Evolutionary conservation across 495 filamentous ascomycete species (phyloP), one percentile per base, ranked within the genome.

Genomic region (Trichoderma virens): DNA sequence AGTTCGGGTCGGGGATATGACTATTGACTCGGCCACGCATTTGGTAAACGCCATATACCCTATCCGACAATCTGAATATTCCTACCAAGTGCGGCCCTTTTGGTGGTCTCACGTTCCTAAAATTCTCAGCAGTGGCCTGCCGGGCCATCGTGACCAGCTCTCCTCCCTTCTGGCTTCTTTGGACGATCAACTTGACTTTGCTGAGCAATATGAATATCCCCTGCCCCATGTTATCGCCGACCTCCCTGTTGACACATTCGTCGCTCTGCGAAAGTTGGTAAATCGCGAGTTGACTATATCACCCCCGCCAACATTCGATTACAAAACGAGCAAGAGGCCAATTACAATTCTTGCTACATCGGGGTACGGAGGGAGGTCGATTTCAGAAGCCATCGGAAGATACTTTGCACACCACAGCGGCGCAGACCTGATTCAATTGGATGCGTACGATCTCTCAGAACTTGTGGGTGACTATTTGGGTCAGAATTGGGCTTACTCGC

Each of bases 361-460:
- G 9, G 63, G 63, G 0, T 51, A 28, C 23, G 35, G 23, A 1
- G 63, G 63, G 11, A 60, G 23, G n/a, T 67, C 64, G 4, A 64
- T 76, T 2, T 66, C 78, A 18, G 65, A 65, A 31, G 65, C 69
- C 18, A 65, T 80, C 14, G 61, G 80, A 9, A 65, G 73, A 16
- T 69, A 79, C 27, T 73, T 90, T 34, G 88, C 91, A 2, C 70
- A 75, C 13, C 78, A 83, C 20, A 65, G 88, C 14, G 75, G 78
- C 35, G 87, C 92, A n/a, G 90, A 98, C 72, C 70, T 97, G 5
- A 76, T 98, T 38, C 82, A 84, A 27, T 74, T 98, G 16, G 86
- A 89, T 73, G 86, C 92, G 16, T 86, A 89, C 66, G 90, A 92
- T 71, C 80, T 98, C 66, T 89, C 91, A 16, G 80, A 92, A 63